phyloP scores from a whole-genome alignment of 2,329 filamentous ascomycete genomes.

The Gyromitra esculenta region DNA sequence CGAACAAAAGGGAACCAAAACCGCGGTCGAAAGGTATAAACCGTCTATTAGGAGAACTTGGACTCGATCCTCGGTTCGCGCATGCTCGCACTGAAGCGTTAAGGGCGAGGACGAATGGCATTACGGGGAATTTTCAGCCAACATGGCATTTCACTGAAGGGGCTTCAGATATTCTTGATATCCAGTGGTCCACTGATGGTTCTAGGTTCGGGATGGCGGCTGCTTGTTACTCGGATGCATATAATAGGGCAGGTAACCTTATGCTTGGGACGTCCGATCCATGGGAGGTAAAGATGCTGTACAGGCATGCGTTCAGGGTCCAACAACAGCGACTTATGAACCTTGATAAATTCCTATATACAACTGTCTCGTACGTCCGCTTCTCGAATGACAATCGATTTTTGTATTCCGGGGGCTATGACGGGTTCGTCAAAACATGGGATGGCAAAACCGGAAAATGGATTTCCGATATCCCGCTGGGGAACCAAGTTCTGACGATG shows the following conservation, averaged over 20 bases:
- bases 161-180: conserved; percentile 56
- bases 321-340: conserved; percentile 13
- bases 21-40: conserved; percentile 1
- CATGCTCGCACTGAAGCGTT: background rate
- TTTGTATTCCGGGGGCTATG: conserved; percentile 55
- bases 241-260: conserved; percentile 57
- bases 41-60: conserved; percentile 12
- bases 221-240: conserved; percentile 54
- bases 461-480: conserved; percentile 27
- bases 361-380: conserved; percentile 55
- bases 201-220: conserved; percentile 53
- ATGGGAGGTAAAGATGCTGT: conserved; percentile 54
- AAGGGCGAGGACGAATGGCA: conserved; percentile 10
- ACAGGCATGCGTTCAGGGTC: conserved; percentile 51
- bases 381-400: conserved; percentile 49
- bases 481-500: conserved; percentile 29
- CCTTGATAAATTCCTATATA: conserved; percentile 45
- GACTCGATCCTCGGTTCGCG: conserved; percentile 4
- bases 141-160: conserved; percentile 55
- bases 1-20: background rate
- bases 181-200: conserved; percentile 55
- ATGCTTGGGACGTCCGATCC: conserved; percentile 54
- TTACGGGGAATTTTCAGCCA: conserved; percentile 45
- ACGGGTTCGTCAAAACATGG: conserved; percentile 57
- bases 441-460: conserved; percentile 46